phyloP scores from a whole-genome alignment of 2,329 filamentous ascomycete species.

The Incumbomyces delicatus region DNA sequence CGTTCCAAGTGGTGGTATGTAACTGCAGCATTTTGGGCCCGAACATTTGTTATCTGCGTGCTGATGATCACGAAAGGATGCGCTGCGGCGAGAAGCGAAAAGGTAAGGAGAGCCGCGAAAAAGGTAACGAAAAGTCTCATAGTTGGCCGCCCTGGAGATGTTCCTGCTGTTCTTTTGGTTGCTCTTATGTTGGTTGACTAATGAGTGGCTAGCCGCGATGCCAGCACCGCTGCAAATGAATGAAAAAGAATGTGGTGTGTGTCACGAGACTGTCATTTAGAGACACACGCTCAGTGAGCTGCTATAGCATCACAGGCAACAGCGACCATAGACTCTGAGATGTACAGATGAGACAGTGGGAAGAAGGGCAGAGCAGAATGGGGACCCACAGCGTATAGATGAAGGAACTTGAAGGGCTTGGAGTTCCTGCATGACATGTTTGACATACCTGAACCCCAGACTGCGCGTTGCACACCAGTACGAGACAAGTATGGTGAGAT shows the following conservation, averaged over 20 bases:
- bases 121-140: background rate
- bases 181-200: background rate
- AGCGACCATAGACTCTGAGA: background rate
- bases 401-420: too few relatives aligned
- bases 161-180: background rate
- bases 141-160: background rate
- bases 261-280: background rate
- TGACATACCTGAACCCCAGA: too few relatives aligned
- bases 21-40: background rate
- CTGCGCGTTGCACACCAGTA: too few relatives aligned
- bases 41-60: slow-evolving; percentile 1
- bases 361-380: too few relatives aligned
- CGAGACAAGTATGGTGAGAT: too few relatives aligned
- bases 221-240: background rate
- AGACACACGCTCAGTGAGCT: too few relatives aligned
- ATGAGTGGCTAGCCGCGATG: slow-evolving; percentile 3
- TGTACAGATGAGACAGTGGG: too few relatives aligned
- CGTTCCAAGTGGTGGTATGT: background rate
- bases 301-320: background rate
- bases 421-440: too few relatives aligned
- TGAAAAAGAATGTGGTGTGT: background rate
- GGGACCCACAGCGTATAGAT: too few relatives aligned
- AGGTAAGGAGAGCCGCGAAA: background rate
- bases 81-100: slow-evolving; percentile 4
- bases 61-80: slow-evolving; percentile 5